Evolutionary conservation across 2,329 filamentous ascomycete genomes (phyloP).

Genomic region (Diaporthe eres): DNA sequence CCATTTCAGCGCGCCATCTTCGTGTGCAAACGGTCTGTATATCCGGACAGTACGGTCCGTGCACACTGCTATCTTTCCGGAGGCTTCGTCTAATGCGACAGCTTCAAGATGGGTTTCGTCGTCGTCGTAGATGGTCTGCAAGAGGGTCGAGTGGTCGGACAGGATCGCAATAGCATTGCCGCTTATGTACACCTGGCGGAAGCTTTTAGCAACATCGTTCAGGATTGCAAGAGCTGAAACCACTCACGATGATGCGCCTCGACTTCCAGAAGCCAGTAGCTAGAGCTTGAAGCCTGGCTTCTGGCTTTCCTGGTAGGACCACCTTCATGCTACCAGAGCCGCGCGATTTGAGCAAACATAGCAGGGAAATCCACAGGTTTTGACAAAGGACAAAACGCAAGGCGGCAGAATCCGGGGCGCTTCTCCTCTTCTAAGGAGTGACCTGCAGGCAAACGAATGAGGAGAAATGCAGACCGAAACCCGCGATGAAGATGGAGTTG

Average conservation of each 20-base stretch:
- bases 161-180: constrained; percentile 91
- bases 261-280: constrained; percentile 62
- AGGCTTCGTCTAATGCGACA: constrained; percentile 83
- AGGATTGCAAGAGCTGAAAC: constrained; percentile 37
- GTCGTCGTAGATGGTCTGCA: constrained; percentile 94
- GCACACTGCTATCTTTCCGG: constrained; percentile 87
- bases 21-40: constrained; percentile 81
- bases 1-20: constrained; percentile 81
- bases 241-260: constrained; percentile 53
- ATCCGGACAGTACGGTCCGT: constrained; percentile 78
- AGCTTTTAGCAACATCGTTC: neutral
- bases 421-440: constrained; percentile 12
- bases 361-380: constrained; percentile 12
- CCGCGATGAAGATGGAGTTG: constrained; percentile 15
- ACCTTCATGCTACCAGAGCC: constrained; percentile 58
- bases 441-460: neutral
- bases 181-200: constrained; percentile 84
- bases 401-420: neutral
- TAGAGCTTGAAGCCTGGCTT: constrained; percentile 62
- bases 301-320: constrained; percentile 64
- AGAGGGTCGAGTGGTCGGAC: constrained; percentile 77
- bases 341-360: constrained; percentile 37
- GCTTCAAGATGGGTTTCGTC: constrained; percentile 77
- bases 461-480: constrained; percentile 5
- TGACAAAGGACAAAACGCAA: neutral